Conservation (phyloP, 108 stramenopile genomes). For the Skeletonema marinoi region DNA sequence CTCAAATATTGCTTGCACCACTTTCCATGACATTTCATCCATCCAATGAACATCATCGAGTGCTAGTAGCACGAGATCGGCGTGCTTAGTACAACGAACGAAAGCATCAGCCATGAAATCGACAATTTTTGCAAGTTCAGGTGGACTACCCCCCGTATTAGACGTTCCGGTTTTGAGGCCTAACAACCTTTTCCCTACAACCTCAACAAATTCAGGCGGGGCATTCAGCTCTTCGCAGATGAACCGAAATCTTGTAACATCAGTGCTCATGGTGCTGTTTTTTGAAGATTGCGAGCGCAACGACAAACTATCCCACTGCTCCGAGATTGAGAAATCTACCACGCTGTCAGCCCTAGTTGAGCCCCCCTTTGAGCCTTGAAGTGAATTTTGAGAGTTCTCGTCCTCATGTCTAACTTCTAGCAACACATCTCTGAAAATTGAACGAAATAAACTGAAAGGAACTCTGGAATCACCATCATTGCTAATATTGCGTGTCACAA, state of each 20-base stretch:
- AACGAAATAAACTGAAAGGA: conserved; percentile 66
- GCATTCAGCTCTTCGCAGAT: conserved; percentile 63
- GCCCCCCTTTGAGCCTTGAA: background rate
- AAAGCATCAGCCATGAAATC: conserved; percentile 65
- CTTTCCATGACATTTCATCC: conserved; percentile 73
- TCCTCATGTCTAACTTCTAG: conserved; percentile 27
- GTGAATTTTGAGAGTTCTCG: conserved; percentile 16
- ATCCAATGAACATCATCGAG: conserved; percentile 70
- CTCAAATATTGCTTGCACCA: conserved; percentile 53
- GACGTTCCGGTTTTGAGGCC: conserved; percentile 25
- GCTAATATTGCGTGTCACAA: conserved; percentile 60
- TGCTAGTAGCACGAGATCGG: conserved; percentile 59
- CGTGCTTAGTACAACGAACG: conserved; percentile 52
- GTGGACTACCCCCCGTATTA: conserved; percentile 13
- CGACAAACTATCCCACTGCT: conserved; percentile 50
- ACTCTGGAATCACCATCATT: conserved; percentile 64
- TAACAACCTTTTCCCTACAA: conserved; percentile 49
- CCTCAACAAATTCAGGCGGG: conserved; percentile 58
- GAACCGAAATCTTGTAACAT: conserved; percentile 39
- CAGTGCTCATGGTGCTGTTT: conserved; percentile 31
- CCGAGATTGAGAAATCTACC: conserved; percentile 26
- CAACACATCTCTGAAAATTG: conserved; percentile 56
- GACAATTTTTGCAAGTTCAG: conserved; percentile 52
- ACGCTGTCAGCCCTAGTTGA: background rate
- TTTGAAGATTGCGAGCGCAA: conserved; percentile 41